These are phyloP conservation scores for Dunaliella sp. DNA, from an alignment of 139 green algal genomes.

Conservation along the genomic window DNA sequence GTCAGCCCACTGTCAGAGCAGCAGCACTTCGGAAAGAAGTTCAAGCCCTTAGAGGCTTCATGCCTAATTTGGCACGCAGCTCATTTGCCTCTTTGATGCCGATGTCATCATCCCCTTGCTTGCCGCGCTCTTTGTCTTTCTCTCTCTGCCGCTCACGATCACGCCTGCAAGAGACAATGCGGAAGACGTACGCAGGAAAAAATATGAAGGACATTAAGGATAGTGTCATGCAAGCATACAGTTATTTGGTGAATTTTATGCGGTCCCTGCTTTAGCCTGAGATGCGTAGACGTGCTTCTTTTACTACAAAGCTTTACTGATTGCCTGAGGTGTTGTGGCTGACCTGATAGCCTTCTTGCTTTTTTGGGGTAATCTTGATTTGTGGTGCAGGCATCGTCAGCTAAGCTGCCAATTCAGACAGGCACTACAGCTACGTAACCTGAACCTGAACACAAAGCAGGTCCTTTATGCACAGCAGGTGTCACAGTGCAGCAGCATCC, in stretches of 20 bases:
- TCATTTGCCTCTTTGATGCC: constrained; percentile 41
- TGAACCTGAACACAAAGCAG: too few species aligned
- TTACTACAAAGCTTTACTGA: not conserved
- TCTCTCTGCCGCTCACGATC: constrained; percentile 2
- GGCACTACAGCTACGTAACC: too few species aligned
- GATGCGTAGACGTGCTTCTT: not conserved
- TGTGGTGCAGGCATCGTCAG: too few species aligned
- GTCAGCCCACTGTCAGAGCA: too few species aligned
- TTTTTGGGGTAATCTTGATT: too few species aligned
- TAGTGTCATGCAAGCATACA: not conserved
- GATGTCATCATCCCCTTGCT: constrained; percentile 10
- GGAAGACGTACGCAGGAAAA: not conserved
- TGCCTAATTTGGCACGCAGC: constrained; percentile 37
- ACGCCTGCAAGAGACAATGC: not conserved
- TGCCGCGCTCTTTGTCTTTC: not conserved
- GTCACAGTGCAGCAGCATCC: too few species aligned
- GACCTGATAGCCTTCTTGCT: not conserved
- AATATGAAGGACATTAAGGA: not conserved
- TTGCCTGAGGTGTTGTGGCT: not conserved
- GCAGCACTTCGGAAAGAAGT: too few species aligned
- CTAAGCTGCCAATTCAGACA: too few species aligned
- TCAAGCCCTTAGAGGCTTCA: constrained; percentile 35
- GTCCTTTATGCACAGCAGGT: too few species aligned
- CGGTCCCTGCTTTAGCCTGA: not conserved
- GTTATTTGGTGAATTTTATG: not conserved